These are phyloP conservation scores for Limonium bicolor DNA, from an alignment of 148 eudicot species.

Conservation along the genomic window DNA sequence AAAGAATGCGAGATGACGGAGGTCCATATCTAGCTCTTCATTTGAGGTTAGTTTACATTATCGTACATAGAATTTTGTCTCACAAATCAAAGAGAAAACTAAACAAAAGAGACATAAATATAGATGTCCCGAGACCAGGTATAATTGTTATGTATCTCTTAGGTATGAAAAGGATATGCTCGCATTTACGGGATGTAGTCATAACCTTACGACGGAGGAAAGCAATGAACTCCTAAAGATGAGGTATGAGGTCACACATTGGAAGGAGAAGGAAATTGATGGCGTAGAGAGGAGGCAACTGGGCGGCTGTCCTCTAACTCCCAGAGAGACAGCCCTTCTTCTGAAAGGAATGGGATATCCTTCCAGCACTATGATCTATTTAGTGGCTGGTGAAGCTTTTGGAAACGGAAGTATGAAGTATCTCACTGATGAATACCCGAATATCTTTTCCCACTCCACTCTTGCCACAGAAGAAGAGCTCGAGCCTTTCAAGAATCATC, in stretches of 20 bases:
- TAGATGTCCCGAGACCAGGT: too few relatives aligned
- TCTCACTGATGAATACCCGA: constrained; percentile 54
- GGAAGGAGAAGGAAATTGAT: constrained; percentile 98
- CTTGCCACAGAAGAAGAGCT: constrained; percentile 66
- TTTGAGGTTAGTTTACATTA: constrained; percentile 52
- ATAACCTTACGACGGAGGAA: constrained; percentile 72
- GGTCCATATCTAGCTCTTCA: constrained; percentile 91
- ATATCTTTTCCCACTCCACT: constrained; percentile 70
- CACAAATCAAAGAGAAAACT: too few relatives aligned
- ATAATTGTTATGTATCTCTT: background rate
- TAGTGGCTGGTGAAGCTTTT: constrained; percentile 95
- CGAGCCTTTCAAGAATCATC: constrained; percentile 61
- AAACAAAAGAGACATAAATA: too few relatives aligned
- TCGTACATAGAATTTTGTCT: too few relatives aligned
- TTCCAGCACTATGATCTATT: constrained; percentile 63
- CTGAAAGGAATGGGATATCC: constrained; percentile 74
- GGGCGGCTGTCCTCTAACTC: constrained; percentile 94
- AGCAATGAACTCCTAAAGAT: constrained; percentile 70
- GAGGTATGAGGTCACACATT: constrained; percentile 83
- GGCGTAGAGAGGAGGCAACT: constrained; percentile 65
- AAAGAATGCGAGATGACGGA: constrained; percentile 63
- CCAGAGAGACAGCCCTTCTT: constrained; percentile 79
- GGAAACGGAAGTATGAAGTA: constrained; percentile 82
- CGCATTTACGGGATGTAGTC: constrained; percentile 96
- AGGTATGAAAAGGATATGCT: constrained; percentile 99